Evolutionary conservation across 805 yeast genomes (phyloP), one percentile per base, ranked within the genome.

Genomic region (Yamadazyma paraphyllophila): DNA sequence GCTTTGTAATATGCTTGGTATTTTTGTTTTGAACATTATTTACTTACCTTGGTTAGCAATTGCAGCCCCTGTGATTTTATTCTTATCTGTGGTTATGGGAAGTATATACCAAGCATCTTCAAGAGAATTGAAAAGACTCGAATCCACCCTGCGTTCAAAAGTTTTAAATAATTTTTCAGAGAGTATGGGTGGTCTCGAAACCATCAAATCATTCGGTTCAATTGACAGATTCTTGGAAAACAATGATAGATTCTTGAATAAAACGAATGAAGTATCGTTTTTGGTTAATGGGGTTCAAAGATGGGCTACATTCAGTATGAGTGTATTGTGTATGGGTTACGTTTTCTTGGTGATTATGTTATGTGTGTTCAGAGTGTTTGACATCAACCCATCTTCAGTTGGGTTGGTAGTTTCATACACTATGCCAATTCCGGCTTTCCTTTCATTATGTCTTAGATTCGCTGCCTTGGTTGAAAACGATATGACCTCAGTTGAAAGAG

Each of bases 1-100:
- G 7, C 45, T 75, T 16, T 64, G 81, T n/a, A 74, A 71, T 52
- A 78, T 84, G 41, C 48, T 74, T 40, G 94, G 94, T 46, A 78
- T 83, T 24, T 43, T 68, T 12, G 51, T 67, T 14, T 55, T 69
- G 46, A 60, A 67, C 49, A 55, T 65, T 29, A 53, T 62, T 42
- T 69, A 67, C 46, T 56, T 67, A 17, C 74, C 73, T 1, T 69
- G 69, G 68, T 60, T 67, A 51, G 69, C 69, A 1, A 61, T 69
- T 50, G 68, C 70, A 2, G 50, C 66, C 12, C 73, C 73, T 6
- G 53, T 61, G 27, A 52, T 67, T 38, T 53, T 48, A 1, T 36
- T 60, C 11, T 39, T 59, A 9, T 59, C 59, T 40, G 52, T 59
- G 8, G 44, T 58, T 6, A 41, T 63, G 27, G 58, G 67, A 13